A percentile compares a stretch with the other conserved stretches of the same genome.
These are phyloP conservation scores for Fusarium nurragi DNA, from an alignment of 2,329 filamentous ascomycete genomes.

Conservation along the genomic window DNA sequence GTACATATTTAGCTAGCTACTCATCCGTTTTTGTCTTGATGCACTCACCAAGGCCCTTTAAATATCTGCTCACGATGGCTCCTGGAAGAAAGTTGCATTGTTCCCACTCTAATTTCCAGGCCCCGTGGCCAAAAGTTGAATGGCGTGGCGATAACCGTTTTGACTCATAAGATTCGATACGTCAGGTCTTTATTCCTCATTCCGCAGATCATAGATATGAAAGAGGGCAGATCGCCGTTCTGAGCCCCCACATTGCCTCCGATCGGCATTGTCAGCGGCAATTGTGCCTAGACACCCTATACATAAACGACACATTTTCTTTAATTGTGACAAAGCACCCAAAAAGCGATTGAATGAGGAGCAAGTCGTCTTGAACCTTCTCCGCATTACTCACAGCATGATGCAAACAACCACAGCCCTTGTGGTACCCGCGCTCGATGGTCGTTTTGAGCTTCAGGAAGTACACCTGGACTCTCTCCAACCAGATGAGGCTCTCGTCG, in stretches of 20 bases:
- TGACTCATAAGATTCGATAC: too few species aligned
- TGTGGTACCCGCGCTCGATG: conserved; percentile 1
- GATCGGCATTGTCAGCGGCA: conserved; percentile 13
- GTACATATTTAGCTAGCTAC: not conserved
- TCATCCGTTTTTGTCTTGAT: too few species aligned
- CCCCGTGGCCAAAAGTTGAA: too few species aligned
- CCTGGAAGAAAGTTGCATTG: too few species aligned
- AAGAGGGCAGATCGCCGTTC: not conserved
- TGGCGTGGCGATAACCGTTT: too few species aligned
- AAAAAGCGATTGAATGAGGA: not conserved
- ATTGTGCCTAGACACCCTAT: not conserved
- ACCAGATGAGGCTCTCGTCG: conserved; percentile 17
- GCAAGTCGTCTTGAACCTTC: too few species aligned
- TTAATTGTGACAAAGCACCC: not conserved
- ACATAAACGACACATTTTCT: not conserved
- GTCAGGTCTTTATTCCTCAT: too few species aligned
- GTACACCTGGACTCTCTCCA: conserved; percentile 1
- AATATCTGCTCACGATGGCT: too few species aligned
- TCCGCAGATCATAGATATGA: not conserved
- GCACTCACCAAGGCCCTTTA: too few species aligned
- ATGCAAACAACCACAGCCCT: conserved; percentile 10
- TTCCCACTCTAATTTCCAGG: too few species aligned
- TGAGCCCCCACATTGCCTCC: conserved; percentile 14
- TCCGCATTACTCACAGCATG: not conserved
- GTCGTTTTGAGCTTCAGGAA: not conserved